These are phyloP conservation scores for Friedmanniomyces simplex DNA, from an alignment of 495 filamentous ascomycete species.

Conservation along the genomic window DNA sequence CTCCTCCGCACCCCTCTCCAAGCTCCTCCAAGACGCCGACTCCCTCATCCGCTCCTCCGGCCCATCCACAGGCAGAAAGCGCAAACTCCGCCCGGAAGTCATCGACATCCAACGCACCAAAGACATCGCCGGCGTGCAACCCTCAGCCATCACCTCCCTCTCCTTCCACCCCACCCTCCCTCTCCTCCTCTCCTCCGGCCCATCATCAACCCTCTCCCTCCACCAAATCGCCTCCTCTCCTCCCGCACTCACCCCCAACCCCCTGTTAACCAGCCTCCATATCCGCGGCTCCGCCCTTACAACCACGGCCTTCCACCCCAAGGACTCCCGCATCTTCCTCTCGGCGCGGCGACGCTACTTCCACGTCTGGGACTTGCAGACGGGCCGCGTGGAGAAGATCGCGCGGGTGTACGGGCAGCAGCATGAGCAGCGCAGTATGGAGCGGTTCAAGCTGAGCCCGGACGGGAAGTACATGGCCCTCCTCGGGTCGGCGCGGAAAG, in stretches of 20 bases:
- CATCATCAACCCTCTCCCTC: conserved; percentile 71
- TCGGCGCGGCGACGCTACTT: conserved; percentile 82
- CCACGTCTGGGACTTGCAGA: conserved; percentile 81
- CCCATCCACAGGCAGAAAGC: conserved; percentile 34
- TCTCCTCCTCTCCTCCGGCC: conserved; percentile 78
- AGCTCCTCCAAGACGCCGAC: conserved; percentile 60
- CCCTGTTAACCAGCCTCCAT: conserved; percentile 79
- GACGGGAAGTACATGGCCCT: conserved; percentile 77
- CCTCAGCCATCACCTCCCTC: conserved; percentile 71
- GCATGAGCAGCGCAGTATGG: conserved; percentile 80
- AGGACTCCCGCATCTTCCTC: conserved; percentile 60
- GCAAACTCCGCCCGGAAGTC: conserved; percentile 70
- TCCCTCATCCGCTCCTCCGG: conserved; percentile 33
- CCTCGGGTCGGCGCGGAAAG: conserved; percentile 64
- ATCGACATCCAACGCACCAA: conserved; percentile 70
- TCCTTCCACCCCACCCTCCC: conserved; percentile 81
- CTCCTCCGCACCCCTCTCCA: conserved; percentile 64
- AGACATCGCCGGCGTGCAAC: conserved; percentile 50
- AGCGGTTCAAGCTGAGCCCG: conserved; percentile 73
- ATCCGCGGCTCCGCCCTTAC: conserved; percentile 69
- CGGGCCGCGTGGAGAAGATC: conserved; percentile 70
- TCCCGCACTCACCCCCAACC: conserved; percentile 69
- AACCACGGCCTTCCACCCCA: conserved; percentile 62
- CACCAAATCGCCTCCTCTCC: conserved; percentile 75
- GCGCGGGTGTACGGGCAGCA: conserved; percentile 68